phyloP scores from a whole-genome alignment of 2,329 filamentous ascomycete species.

The Claviceps digitariae region DNA sequence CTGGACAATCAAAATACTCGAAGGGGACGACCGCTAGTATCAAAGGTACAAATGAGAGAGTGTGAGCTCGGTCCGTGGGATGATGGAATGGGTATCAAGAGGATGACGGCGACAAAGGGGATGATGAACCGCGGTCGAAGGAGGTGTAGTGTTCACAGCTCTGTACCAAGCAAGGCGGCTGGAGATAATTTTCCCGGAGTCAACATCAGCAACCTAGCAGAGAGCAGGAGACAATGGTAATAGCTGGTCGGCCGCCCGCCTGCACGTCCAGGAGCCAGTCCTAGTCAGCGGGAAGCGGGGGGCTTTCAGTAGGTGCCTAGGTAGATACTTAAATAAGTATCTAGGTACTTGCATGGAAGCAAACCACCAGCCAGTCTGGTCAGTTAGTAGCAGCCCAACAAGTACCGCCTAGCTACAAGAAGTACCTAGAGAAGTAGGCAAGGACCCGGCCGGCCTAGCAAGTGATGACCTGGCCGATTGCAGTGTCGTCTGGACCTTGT shows the following conservation, averaged over 20 bases:
- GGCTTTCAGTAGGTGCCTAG: not conserved
- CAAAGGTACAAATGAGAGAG: not conserved
- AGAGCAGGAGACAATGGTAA: conserved; percentile 6
- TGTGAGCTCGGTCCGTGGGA: conserved; percentile 10
- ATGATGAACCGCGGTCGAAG: conserved; percentile 16
- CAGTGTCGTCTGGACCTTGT: not conserved
- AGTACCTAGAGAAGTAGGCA: too few species aligned
- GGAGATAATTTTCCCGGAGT: conserved; percentile 19
- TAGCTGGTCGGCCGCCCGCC: not conserved
- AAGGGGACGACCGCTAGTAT: conserved; percentile 1
- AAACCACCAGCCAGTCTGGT: not conserved
- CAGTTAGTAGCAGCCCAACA: not conserved
- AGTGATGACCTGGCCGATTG: not conserved
- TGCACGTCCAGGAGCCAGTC: not conserved
- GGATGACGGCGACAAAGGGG: conserved; percentile 14
- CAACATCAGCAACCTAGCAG: conserved; percentile 7
- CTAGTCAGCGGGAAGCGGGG: not conserved
- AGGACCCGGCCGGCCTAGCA: not conserved
- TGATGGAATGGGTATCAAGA: conserved; percentile 19
- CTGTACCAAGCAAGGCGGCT: conserved; percentile 14
- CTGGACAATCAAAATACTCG: conserved; percentile 3
- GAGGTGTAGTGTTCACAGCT: conserved; percentile 20
- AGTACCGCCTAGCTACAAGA: too few species aligned
- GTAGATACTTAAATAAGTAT: too few species aligned
- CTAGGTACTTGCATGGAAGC: not conserved